phyloP scores from a whole-genome alignment of 768 basidiomycete genomes.

The Boletus pseudopeckii region DNA sequence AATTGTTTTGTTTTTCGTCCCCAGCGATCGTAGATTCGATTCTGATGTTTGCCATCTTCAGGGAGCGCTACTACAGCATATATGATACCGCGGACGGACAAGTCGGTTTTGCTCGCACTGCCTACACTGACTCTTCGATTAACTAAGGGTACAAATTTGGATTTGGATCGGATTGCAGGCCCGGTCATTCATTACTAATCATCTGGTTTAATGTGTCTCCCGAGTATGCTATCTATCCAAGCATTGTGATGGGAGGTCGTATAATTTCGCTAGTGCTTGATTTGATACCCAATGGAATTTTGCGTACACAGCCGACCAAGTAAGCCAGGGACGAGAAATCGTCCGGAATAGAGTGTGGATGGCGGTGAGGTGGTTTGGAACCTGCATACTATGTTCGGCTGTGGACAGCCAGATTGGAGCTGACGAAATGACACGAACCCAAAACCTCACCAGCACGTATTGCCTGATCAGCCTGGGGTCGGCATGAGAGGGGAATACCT shows the following conservation, averaged over 20 bases:
- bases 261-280: neutral
- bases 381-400: too few species aligned
- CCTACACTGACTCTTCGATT: constrained; percentile 24
- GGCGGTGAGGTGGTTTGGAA: too few species aligned
- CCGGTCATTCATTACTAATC: neutral
- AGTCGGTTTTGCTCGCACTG: constrained; percentile 41
- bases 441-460: too few species aligned
- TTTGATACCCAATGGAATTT: neutral
- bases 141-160: too few species aligned
- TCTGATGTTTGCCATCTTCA: neutral
- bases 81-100: constrained; percentile 38
- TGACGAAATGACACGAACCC: too few species aligned
- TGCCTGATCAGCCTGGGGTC: too few species aligned
- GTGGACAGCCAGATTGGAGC: too few species aligned
- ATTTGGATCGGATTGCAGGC: too few species aligned
- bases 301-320: too few species aligned
- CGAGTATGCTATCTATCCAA: neutral
- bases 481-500: too few species aligned
- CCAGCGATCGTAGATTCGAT: neutral
- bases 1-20: neutral
- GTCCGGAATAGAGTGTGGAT: too few species aligned
- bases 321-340: too few species aligned
- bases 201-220: neutral
- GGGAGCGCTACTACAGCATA: constrained; percentile 43
- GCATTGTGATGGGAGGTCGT: neutral